Conservation (phyloP, 768 basidiomycete genomes). For the Russula compacta region DNA sequence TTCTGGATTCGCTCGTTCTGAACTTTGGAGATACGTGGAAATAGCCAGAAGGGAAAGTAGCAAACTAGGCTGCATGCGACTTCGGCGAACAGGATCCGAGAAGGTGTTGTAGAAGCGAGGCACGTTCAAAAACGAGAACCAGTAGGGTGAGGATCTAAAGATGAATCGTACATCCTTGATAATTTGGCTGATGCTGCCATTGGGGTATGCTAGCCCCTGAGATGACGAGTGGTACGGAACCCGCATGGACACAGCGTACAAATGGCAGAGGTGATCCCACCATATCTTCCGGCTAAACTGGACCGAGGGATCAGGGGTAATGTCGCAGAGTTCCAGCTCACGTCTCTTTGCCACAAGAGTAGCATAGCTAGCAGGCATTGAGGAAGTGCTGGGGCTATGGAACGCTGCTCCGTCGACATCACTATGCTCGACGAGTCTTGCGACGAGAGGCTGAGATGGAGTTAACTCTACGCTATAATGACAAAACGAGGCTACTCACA, state of each 20-base stretch:
- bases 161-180: constrained; percentile 52
- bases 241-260: constrained; percentile 32
- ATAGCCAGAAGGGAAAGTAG: constrained; percentile 54
- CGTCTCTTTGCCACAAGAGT: background rate
- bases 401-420: background rate
- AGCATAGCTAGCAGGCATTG: background rate
- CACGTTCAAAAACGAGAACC: constrained; percentile 67
- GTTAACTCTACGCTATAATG: background rate
- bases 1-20: constrained; percentile 44
- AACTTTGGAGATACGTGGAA: constrained; percentile 62
- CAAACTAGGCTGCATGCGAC: constrained; percentile 57
- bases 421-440: background rate
- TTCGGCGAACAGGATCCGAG: constrained; percentile 44
- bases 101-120: constrained; percentile 57
- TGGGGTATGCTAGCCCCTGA: constrained; percentile 38
- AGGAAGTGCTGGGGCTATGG: background rate
- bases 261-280: constrained; percentile 63
- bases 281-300: constrained; percentile 63
- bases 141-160: constrained; percentile 56
- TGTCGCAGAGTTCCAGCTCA: constrained; percentile 6
- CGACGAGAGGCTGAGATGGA: background rate
- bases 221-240: background rate
- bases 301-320: constrained; percentile 46
- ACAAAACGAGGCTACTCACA: background rate
- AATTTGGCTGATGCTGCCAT: constrained; percentile 37